Conservation (phyloP, 2,329 filamentous ascomycete species). For the Hymenoscyphus salicellus region DNA sequence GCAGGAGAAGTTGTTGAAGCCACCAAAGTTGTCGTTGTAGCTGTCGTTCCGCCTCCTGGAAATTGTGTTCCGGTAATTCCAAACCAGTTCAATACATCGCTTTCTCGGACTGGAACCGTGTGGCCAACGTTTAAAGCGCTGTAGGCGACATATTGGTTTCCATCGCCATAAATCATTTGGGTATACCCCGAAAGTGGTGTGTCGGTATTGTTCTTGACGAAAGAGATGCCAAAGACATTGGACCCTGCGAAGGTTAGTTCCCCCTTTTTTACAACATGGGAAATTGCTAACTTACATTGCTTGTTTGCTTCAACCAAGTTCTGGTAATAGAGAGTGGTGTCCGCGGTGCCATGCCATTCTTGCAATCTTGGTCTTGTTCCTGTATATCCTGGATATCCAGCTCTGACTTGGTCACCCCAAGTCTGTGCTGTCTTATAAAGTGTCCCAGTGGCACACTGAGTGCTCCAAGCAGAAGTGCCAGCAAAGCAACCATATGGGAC, state of each 20-base stretch:
- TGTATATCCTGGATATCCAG: conserved; percentile 39
- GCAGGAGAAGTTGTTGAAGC: too few relatives aligned
- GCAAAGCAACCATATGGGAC: conserved; percentile 13
- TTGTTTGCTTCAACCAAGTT: conserved; percentile 44
- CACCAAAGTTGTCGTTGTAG: too few relatives aligned
- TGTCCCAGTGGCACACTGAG: conserved; percentile 38
- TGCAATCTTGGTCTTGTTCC: conserved; percentile 18
- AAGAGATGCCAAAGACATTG: conserved; percentile 41
- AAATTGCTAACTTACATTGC: conserved; percentile 35
- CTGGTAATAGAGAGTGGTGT: conserved; percentile 38
- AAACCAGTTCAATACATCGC: conserved; percentile 9
- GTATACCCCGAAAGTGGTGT: conserved; percentile 33
- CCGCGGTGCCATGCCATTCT: conserved; percentile 38
- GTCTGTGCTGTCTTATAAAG: conserved; percentile 38
- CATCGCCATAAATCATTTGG: conserved; percentile 35
- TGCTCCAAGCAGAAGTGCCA: conserved; percentile 35
- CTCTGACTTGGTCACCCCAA: conserved; percentile 47
- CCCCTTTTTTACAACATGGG: too few relatives aligned
- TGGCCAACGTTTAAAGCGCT: conserved; percentile 2
- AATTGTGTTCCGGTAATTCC: not conserved
- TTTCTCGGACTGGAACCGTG: conserved; percentile 1
- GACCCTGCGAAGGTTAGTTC: conserved; percentile 26
- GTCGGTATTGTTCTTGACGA: conserved; percentile 27
- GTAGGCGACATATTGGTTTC: conserved; percentile 4
- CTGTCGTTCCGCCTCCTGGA: too few relatives aligned